These are phyloP conservation scores for Astragalus glycyphyllos DNA, from an alignment of 306 rosid species.

Conservation along the genomic window DNA sequence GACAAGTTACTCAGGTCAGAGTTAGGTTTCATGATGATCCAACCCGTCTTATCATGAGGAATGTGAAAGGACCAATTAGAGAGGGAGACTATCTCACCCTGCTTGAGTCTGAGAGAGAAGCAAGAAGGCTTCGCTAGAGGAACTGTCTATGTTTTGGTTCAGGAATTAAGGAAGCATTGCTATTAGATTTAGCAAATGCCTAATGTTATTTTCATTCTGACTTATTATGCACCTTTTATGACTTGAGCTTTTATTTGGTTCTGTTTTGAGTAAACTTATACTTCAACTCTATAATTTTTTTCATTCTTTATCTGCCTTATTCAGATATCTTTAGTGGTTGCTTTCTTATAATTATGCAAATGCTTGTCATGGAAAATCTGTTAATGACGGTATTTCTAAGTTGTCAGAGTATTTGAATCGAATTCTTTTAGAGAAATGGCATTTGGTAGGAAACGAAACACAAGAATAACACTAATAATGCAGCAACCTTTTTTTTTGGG, in stretches of 20 bases:
- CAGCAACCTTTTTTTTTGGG: too few relatives aligned
- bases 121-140: conserved; percentile 60
- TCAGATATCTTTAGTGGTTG: not conserved
- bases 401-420: too few relatives aligned
- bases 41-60: conserved; percentile 60
- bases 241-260: not conserved
- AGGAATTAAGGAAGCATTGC: not conserved
- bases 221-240: conserved; percentile 16
- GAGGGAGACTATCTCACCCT: conserved; percentile 59
- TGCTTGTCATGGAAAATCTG: too few relatives aligned
- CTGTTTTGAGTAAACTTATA: conserved; percentile 28
- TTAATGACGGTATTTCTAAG: too few relatives aligned
- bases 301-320: not conserved
- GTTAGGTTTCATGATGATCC: conserved; percentile 59
- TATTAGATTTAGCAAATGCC: conserved; percentile 7
- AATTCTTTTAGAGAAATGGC: too few relatives aligned
- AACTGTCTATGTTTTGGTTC: not conserved
- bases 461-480: too few relatives aligned
- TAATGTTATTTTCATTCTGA: not conserved
- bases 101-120: conserved; percentile 63
- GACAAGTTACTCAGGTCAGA: conserved; percentile 63
- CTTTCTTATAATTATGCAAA: not conserved
- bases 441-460: too few relatives aligned
- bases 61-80: conserved; percentile 58
- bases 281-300: not conserved